Base-by-base conservation (phyloP, 1,284 basidiomycete species). In the Leccinum pachyderme region DNA sequence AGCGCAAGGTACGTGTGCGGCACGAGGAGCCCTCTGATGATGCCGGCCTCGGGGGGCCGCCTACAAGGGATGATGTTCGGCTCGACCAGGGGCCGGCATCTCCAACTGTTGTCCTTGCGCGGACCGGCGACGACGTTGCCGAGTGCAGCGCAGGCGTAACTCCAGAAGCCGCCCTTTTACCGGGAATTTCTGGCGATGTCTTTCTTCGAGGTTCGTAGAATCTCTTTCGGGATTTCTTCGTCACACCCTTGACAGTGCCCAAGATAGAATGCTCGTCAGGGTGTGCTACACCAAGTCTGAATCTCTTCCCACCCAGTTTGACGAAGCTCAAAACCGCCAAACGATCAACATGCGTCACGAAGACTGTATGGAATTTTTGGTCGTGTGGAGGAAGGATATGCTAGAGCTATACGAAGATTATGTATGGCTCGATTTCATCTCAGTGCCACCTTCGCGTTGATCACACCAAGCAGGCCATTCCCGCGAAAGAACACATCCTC, bases 181-280 rank as follows among this genome's bases (percentile, higher is more conserved):
- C 71, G 52, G 61, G 70, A 60, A 59, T 60, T 47, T 61, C 73
- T 72, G 79, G 67, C 18, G 78, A 82, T 37, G 69, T 81, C n/a
- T 68, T 84, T 11, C 75, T 89, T 72, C 74, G 85, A 81, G 89
- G 88, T 88, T 63, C 53, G 67, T 63, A 25, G 49, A 9, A n/a
- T 41, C 27, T n/a, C 27, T 32, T 31, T 56, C 8, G 7, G 7
- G n/a, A 6, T 44, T 18, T 18, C 11, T 43, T 12, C 39, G n/a
- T 49, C 44, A 24, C 12, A 13, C 27, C n/a, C 5, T 47, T 72
- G 56, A 71, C 41, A 15, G 49, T 57, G 51, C 56, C 55, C 55
- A 70, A 90, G 92, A 94, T 69, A 80, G 92, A 60, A 94, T 95
- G 89, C 79, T 93, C 12, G 84, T 95, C 45, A 81, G 89, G 58